phyloP scores from a whole-genome alignment of 192 early-diverging fungal species.

The Glomus cerebriforme region DNA sequence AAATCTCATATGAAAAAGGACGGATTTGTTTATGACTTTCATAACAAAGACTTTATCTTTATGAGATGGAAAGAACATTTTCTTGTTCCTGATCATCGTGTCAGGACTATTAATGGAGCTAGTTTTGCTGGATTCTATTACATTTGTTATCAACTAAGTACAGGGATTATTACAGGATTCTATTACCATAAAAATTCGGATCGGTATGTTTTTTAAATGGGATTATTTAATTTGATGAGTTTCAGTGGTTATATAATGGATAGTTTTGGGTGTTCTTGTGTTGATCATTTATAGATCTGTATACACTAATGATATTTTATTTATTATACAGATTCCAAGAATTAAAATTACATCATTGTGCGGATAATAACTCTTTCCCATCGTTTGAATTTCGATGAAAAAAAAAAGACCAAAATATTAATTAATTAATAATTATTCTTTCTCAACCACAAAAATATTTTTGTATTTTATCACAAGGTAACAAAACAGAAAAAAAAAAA shows the following conservation, averaged over 20 bases:
- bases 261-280: neutral
- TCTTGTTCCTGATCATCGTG: constrained; percentile 82
- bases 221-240: too few species aligned
- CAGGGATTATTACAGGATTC: constrained; percentile 61
- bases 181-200: constrained; percentile 64
- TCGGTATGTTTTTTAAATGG: constrained; percentile 41
- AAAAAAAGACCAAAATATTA: neutral
- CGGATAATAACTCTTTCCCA: constrained; percentile 46
- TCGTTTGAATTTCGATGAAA: constrained; percentile 54
- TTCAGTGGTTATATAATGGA: neutral
- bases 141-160: constrained; percentile 67
- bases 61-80: constrained; percentile 97
- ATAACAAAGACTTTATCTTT: constrained; percentile 64
- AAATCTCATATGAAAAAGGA: constrained; percentile 50
- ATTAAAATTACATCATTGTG: constrained; percentile 43
- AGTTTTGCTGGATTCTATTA: constrained; percentile 93
- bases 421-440: neutral
- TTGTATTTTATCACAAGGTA: neutral
- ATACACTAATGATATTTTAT: neutral
- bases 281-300: neutral
- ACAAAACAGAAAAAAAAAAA: neutral
- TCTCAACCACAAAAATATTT: neutral
- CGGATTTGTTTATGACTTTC: constrained; percentile 48
- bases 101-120: constrained; percentile 75
- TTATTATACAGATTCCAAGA: constrained; percentile 48